Evolutionary conservation across 257 asterid genomes (phyloP), one percentile per base, ranked within the genome.

Genomic region (Solanum habrochaites): DNA sequence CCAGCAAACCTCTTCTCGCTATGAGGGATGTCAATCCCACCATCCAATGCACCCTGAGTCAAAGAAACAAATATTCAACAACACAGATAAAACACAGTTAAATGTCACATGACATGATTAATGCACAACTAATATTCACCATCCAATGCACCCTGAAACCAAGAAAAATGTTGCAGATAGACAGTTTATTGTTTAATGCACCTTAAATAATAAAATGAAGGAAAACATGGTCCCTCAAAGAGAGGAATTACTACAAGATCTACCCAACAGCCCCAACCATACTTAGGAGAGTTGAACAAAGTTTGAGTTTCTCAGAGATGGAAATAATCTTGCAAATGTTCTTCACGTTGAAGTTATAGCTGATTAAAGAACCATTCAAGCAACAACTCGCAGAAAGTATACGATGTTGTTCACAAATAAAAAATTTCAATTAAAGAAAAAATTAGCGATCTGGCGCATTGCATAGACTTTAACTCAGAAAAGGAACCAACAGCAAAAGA

Each of bases 1-100:
- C 98, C 98, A 86, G 97, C 98, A 88, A 95, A 95, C 88, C 98
- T 90, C 92, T 95, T 95, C 29, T 95, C 97, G 12, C 98, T 93
- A 88, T 94, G 98, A 77, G 98, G 98, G 84, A 95, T 90, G 87
- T 95, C 98, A 82, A 95, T 87, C 10, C 98, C 98, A 74, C 98
- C 97, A 73, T 95, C 97, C 78, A 95, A 72, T 18, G 97, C 98
- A 32, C 97, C 96, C 97, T 94, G 90, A 78, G 85, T 29, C 29
- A 39, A 49, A 81, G 29, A 81, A 49, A 10, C 29, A 49, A 49
- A 81, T 16, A 81, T 18, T 11, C 42, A 12, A 78, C 40, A 78
- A 31, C 15, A 13, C 18, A 9, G 27, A 45, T 27, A 45, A 45
- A 42, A 45, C 66, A 49, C 14, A 43, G 69, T 10, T 80, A 80